These are phyloP conservation scores for Echinosophora koreensis DNA, from an alignment of 306 rosid species.

Conservation along the genomic window DNA sequence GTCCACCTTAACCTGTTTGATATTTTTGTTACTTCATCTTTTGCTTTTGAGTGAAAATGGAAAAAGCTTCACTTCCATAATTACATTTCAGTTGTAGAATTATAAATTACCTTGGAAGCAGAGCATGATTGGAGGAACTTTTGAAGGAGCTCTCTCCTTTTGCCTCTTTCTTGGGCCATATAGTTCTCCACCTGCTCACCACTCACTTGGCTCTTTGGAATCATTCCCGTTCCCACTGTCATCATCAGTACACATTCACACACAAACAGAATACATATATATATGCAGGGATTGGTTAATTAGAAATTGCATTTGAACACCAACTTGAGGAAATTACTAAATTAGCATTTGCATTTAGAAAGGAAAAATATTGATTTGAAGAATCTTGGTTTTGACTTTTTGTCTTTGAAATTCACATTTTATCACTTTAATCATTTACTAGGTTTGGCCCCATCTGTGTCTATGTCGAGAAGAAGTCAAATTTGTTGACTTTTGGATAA, in stretches of 20 bases:
- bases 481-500: constrained; percentile 36
- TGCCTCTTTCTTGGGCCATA: constrained; percentile 77
- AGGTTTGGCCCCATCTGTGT: constrained; percentile 14
- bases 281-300: not conserved
- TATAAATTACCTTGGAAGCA: constrained; percentile 60
- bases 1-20: constrained; percentile 72
- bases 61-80: not conserved
- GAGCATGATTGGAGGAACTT: constrained; percentile 67
- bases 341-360: not conserved
- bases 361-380: not conserved
- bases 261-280: not conserved
- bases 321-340: constrained; percentile 10
- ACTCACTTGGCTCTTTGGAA: constrained; percentile 80
- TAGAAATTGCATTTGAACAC: constrained; percentile 26
- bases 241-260: constrained; percentile 12
- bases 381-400: constrained; percentile 11
- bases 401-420: not conserved
- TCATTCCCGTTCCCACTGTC: constrained; percentile 87
- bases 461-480: not conserved
- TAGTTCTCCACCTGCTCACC: constrained; percentile 66
- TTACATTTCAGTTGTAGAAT: not conserved
- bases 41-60: constrained; percentile 13
- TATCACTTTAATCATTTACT: constrained; percentile 2
- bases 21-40: not conserved
- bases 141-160: constrained; percentile 71